Percentiles rank a stretch among this genome's conserved stretches.
Evolutionary conservation across 1,284 basidiomycete genomes (phyloP).

Genomic region (Phellinidium pouzarii): DNA sequence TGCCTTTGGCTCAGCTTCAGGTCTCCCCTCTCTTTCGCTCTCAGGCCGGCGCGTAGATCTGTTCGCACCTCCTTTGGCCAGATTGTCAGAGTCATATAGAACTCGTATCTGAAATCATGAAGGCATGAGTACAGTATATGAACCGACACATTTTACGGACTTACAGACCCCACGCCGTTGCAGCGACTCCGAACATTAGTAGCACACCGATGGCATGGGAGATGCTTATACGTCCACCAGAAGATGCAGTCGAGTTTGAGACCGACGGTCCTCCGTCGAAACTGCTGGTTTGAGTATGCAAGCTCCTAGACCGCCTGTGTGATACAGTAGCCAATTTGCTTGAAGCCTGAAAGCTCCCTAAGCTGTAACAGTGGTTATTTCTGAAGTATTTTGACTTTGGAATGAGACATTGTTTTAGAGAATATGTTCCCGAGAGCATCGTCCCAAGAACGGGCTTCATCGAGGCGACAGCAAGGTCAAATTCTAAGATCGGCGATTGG

Average conservation of each 20-base stretch:
- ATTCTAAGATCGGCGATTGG: too few relatives aligned
- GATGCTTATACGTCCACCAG: constrained; percentile 27
- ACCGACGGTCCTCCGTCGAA: not conserved
- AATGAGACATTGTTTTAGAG: not conserved
- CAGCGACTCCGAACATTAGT: constrained; percentile 41
- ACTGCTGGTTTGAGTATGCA: not conserved
- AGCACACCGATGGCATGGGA: constrained; percentile 44
- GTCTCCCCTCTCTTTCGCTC: constrained; percentile 56
- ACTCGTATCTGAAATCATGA: constrained; percentile 42
- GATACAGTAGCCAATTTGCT: too few relatives aligned
- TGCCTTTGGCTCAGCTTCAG: constrained; percentile 46
- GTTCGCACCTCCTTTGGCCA: constrained; percentile 59
- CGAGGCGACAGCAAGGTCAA: too few relatives aligned
- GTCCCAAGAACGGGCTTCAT: not conserved
- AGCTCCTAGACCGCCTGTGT: not conserved
- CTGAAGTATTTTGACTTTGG: not conserved
- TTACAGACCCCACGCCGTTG: constrained; percentile 50
- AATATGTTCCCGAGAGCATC: not conserved
- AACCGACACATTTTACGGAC: constrained; percentile 23
- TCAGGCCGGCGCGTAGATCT: constrained; percentile 59
- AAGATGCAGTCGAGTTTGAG: constrained; percentile 4
- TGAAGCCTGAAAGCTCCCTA: not conserved
- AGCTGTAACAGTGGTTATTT: not conserved
- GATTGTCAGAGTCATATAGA: constrained; percentile 54
- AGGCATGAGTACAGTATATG: constrained; percentile 14